phyloP scores from a whole-genome alignment of 1,284 basidiomycete species.

The Cryptococcus sp. region DNA sequence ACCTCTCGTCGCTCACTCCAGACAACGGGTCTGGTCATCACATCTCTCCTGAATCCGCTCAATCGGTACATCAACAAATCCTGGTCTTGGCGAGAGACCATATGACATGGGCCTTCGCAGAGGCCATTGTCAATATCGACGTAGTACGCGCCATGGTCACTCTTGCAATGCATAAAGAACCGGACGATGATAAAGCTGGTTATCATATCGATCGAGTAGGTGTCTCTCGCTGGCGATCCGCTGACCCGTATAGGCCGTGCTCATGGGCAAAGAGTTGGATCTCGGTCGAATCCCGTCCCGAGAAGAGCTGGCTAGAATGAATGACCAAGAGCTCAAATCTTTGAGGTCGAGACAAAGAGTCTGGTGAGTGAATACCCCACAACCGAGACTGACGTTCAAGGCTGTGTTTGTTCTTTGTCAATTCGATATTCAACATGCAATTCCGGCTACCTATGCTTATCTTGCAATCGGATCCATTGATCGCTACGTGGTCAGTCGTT shows the following conservation, averaged over 20 bases:
- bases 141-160: conserved; percentile 36
- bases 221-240: background rate
- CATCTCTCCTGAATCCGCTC: conserved; percentile 27
- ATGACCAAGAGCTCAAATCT: conserved; percentile 18
- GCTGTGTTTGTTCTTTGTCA: conserved; percentile 40
- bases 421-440: conserved; percentile 46
- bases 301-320: conserved; percentile 21
- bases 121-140: conserved; percentile 32
- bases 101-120: conserved; percentile 38
- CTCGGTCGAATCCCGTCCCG: conserved; percentile 28
- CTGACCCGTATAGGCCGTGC: conserved; percentile 24
- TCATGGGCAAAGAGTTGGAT: conserved; percentile 39
- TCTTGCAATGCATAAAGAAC: conserved; percentile 39
- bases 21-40: conserved; percentile 9
- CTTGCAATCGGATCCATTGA: conserved; percentile 33
- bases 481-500: conserved; percentile 27
- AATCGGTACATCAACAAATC: conserved; percentile 37
- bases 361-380: conserved; percentile 25
- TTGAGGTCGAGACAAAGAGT: conserved; percentile 33
- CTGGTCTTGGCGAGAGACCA: conserved; percentile 37
- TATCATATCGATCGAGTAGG: conserved; percentile 39
- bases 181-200: conserved; percentile 43
- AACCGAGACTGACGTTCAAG: conserved; percentile 10
- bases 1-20: conserved; percentile 21
- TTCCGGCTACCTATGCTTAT: conserved; percentile 44